Base-by-base conservation (phyloP, 202 grass and related monocot species). In the Musa balbisiana region DNA sequence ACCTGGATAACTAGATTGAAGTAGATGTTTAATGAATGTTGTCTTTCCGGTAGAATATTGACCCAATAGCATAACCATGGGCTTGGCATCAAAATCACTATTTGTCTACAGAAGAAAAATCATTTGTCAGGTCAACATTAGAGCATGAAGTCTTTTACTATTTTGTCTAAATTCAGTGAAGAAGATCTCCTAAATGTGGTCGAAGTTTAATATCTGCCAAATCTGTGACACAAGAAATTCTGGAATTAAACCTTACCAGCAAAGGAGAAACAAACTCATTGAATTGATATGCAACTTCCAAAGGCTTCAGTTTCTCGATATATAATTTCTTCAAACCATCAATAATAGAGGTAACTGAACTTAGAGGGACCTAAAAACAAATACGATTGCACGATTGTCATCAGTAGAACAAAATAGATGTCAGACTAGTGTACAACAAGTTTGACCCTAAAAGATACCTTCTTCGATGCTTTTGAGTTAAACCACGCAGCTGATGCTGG, bases 11-110 rank as follows among this genome's bases (percentile, higher is more conserved):
- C 5, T 66, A 64, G 74, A 25, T 65, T 60, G 19, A 5, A 66
- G 33, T 33, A 77, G 26, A 53, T 77, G 74, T 65, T 77, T 77
- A 21, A 77, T 77, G 43, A 77, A 77, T 19, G 74, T 77, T 14
- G 74, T 77, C 62, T 77, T 77, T 65, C 74, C 74, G 17, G 74
- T 77, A 77, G 74, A 77, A 77, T 77, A 77, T 77, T 77, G 74
- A 3, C 74, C 74, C 60, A 77, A 65, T 3, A 77, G 49, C 74
- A 77, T 77, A 49, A 77, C 74, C 74, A 77, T 77, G 60, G 74
- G 74, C 43, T 77, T 77, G 59, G 74, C 74, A 52, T 77, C 74
- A 77, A 77, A 77, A 64, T 77, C 74, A 52, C 59, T 77, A 26
- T 26, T 65, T 65, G 74, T 65, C 74, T 77, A 23, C 12, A 53